Base-by-base conservation (phyloP, 129 eudicot genomes). In the Flaveria ramosissima region DNA sequence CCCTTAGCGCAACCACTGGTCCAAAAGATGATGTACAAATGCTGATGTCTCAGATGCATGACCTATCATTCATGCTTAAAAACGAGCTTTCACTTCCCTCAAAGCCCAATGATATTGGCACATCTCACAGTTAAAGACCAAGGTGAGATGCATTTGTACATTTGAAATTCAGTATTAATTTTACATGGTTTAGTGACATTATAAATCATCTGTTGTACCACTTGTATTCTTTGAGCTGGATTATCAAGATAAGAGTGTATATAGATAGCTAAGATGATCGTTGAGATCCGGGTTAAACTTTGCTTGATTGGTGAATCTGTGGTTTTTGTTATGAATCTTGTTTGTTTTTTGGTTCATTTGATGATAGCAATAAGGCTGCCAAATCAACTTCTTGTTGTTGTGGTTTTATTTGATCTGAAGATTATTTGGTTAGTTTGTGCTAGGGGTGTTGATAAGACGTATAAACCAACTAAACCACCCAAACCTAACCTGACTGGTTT, bases 21-120 rank as follows among this genome's bases (percentile, higher is more conserved):
- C 17, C 41, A 3, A 79, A 78, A 53, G 78, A 81, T 75, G 92
- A 79, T 19, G 86, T 80, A 7, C 82, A 83, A 75, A 72, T 68
- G 79, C 79, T 88, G 77, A 71, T 92, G 79, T 92, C 90, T 2
- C 86, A 90, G 84, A 92, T 90, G 96, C 95, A 88, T 73, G 95
- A 90, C 80, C 82, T 92, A 42, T 92, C 94, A 23, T 90, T 92
- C 84, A 92, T 85, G 95, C 95, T 92, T 30, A 79, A 82, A 71
- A 81, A 72, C 19, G 80, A 84, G 68, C 91, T 86, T 68, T 81
- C 87, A 39, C 14, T 90, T 14, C 92, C 94, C 12, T 73, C 89
- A 6, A 83, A 67, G 52, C 63, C 77, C 32, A 73, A 78, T 65
- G 64, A 74, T 71, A 46, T 2, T 42, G 41, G 41, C 68, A 8